Evolutionary conservation across 768 basidiomycete species (phyloP).

Genomic region (Leucocoprinus birnbaumii): DNA sequence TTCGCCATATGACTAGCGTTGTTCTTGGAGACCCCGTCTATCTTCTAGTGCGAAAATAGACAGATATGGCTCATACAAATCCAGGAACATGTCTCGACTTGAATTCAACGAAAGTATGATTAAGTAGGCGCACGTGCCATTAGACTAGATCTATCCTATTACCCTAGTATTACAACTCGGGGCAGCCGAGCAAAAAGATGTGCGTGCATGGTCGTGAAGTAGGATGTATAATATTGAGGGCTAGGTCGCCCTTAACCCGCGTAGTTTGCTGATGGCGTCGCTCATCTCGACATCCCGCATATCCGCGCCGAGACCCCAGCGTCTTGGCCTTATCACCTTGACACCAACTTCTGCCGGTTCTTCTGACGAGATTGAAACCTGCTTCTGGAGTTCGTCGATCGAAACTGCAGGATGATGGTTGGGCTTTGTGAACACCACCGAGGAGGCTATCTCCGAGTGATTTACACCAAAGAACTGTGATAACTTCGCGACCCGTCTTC

Average conservation of each 20-base stretch:
- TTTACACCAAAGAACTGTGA: slow-evolving; percentile 56
- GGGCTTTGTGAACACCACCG: slow-evolving; percentile 12
- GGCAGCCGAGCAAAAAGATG: background rate
- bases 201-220: background rate
- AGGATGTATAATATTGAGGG: slow-evolving; percentile 6
- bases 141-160: slow-evolving; percentile 9
- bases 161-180: slow-evolving; percentile 8
- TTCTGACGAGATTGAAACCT: background rate
- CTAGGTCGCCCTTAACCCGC: slow-evolving; percentile 33
- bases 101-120: background rate
- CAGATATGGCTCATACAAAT: background rate
- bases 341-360: slow-evolving; percentile 32
- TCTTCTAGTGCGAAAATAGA: slow-evolving; percentile 76
- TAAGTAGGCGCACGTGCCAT: background rate
- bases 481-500: slow-evolving; percentile 51
- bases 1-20: slow-evolving; percentile 87
- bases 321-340: slow-evolving; percentile 33
- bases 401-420: background rate
- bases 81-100: background rate
- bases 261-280: slow-evolving; percentile 42
- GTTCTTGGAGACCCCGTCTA: slow-evolving; percentile 94
- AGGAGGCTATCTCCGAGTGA: slow-evolving; percentile 39
- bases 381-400: background rate
- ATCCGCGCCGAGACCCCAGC: slow-evolving; percentile 35
- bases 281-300: slow-evolving; percentile 33